Evolutionary conservation across 2,329 filamentous ascomycete species (phyloP).

Genomic region (Ophiostoma sp.): DNA sequence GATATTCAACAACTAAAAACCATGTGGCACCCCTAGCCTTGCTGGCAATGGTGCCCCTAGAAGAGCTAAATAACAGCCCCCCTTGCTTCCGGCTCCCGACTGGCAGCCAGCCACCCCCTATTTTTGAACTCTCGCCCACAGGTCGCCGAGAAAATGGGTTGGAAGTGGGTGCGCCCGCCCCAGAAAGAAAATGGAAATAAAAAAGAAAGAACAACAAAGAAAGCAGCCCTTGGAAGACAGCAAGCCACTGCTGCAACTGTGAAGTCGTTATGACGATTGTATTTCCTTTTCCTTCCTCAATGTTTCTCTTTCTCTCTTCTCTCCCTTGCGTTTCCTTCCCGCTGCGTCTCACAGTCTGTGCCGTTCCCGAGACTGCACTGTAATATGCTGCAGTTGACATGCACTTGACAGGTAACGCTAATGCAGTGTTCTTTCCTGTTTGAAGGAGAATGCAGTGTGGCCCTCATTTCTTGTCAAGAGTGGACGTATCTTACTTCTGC

Average conservation of each 20-base stretch:
- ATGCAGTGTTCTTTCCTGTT: not conserved
- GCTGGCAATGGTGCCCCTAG: not conserved
- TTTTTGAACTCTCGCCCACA: not conserved
- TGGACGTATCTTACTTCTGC: not conserved
- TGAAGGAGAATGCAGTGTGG: not conserved
- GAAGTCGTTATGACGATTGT: not conserved
- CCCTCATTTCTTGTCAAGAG: not conserved
- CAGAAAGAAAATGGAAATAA: conserved; percentile 11
- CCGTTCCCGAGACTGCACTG: not conserved
- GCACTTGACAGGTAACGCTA: not conserved
- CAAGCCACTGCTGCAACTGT: not conserved
- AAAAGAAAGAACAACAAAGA: not conserved
- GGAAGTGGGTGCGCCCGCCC: not conserved
- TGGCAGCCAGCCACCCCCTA: not conserved
- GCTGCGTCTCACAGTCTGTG: not conserved
- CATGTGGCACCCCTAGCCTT: conserved; percentile 1
- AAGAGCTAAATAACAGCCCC: not conserved
- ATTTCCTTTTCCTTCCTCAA: not conserved
- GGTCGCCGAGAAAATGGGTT: not conserved
- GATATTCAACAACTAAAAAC: not conserved
- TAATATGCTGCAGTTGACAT: not conserved
- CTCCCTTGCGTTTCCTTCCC: not conserved
- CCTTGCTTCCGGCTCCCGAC: conserved; percentile 2
- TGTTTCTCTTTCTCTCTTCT: not conserved
- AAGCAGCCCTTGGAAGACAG: not conserved